These are phyloP conservation scores for Sclerotinia subarctica DNA, from an alignment of 2,329 filamentous ascomycete genomes.

Conservation along the genomic window DNA sequence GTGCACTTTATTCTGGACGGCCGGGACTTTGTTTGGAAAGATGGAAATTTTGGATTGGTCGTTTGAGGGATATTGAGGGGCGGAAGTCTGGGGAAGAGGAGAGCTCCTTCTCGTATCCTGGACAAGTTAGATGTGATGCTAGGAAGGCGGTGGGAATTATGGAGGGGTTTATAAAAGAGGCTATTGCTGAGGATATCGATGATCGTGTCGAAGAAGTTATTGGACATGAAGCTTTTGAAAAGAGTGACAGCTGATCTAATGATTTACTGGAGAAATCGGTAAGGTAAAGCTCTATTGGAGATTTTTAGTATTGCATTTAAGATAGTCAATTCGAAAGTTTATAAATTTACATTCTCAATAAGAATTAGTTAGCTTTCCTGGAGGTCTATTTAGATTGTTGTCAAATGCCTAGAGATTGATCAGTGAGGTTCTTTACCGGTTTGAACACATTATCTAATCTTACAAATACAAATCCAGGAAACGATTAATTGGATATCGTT, in stretches of 20 bases:
- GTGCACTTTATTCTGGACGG: not conserved
- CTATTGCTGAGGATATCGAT: not conserved
- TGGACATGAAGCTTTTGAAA: not conserved
- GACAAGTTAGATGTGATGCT: not conserved
- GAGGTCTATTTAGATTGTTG: too few relatives aligned
- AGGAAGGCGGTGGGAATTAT: not conserved
- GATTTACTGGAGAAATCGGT: not conserved
- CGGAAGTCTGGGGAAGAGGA: not conserved
- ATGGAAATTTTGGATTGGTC: not conserved
- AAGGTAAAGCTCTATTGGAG: not conserved
- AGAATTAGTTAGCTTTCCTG: too few relatives aligned
- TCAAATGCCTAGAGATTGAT: too few relatives aligned
- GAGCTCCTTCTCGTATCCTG: not conserved
- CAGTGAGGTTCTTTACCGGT: too few relatives aligned
- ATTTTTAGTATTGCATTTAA: too few relatives aligned
- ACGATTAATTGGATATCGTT: too few relatives aligned
- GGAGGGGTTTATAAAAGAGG: not conserved
- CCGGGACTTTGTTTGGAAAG: not conserved
- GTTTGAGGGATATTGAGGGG: not conserved
- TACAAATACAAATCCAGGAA: too few relatives aligned
- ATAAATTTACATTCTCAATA: too few relatives aligned
- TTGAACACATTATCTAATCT: too few relatives aligned
- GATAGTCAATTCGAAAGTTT: too few relatives aligned
- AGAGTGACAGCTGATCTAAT: not conserved
- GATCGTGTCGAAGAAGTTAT: not conserved